These are phyloP conservation scores for Entrophospora sp. DNA, from an alignment of 192 early-diverging fungal genomes.

Conservation along the genomic window DNA sequence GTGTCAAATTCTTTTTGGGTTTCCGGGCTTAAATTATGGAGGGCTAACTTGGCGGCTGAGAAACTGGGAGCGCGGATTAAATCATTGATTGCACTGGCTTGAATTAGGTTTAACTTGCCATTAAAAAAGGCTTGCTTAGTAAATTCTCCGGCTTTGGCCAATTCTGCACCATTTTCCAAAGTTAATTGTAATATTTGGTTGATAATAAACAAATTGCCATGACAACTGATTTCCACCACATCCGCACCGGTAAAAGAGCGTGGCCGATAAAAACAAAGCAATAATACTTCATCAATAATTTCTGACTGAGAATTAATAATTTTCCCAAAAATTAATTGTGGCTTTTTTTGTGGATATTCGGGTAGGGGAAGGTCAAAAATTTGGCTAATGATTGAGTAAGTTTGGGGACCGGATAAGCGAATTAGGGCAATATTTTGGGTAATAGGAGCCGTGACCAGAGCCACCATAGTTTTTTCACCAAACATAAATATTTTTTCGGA, in stretches of 20 bases:
- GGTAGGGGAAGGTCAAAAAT: not conserved
- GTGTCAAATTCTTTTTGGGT: conserved; percentile 7
- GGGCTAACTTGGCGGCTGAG: not conserved
- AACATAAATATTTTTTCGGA: not conserved
- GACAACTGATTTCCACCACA: not conserved
- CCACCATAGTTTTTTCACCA: not conserved
- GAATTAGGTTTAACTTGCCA: not conserved
- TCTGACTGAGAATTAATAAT: not conserved
- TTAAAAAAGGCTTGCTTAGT: conserved; percentile 10
- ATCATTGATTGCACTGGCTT: not conserved
- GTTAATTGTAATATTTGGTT: conserved; percentile 12
- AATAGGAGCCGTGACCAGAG: not conserved
- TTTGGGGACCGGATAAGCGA: not conserved
- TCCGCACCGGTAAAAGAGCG: not conserved
- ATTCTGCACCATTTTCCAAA: not conserved
- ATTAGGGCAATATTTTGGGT: conserved; percentile 1
- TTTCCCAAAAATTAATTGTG: conserved; percentile 1
- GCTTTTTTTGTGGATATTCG: not conserved
- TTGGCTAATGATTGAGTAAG: conserved; percentile 4
- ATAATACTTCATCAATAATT: not conserved
- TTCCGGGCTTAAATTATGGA: not conserved
- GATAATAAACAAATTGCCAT: not conserved
- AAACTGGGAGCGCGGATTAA: conserved; percentile 3
- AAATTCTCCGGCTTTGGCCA: not conserved
- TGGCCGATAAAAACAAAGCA: conserved; percentile 1